Evolutionary conservation across 2,329 filamentous ascomycete genomes (phyloP).

Genomic region (Penicillium sp.): DNA sequence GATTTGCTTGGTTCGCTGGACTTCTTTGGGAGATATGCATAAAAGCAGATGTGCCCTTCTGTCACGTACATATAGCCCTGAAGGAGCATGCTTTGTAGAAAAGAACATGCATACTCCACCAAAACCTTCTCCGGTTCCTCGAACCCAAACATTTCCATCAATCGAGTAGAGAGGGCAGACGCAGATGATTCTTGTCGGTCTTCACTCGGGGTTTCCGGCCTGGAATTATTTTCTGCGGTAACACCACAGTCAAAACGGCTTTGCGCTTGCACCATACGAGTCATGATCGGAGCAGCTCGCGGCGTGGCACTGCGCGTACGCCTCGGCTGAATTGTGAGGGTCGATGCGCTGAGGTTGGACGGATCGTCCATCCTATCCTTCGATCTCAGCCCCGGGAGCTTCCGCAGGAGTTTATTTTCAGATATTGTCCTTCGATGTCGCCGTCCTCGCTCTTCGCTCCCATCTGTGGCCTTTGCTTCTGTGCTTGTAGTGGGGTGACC

Average conservation of each 20-base stretch:
- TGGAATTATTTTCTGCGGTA: conserved; percentile 21
- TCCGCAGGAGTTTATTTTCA: conserved; percentile 62
- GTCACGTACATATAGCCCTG: conserved; percentile 98
- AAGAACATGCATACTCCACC: conserved; percentile 89
- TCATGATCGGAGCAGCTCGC: conserved; percentile 72
- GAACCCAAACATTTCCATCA: conserved; percentile 87
- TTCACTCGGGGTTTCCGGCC: conserved; percentile 54
- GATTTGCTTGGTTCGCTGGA: conserved; percentile 79
- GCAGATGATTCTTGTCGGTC: conserved; percentile 49
- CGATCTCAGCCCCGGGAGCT: conserved; percentile 62
- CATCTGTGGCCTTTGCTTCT: conserved; percentile 10
- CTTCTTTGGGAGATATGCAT: conserved; percentile 95
- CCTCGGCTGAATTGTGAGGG: conserved; percentile 23
- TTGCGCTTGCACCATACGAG: conserved; percentile 74
- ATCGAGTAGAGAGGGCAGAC: conserved; percentile 67
- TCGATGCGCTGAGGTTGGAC: conserved; percentile 23
- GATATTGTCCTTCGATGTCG: conserved; percentile 66
- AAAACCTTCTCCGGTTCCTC: conserved; percentile 82
- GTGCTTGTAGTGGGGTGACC: conserved; percentile 1
- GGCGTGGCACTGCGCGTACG: conserved; percentile 44
- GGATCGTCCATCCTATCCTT: conserved; percentile 30
- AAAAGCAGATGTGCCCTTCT: conserved; percentile 90
- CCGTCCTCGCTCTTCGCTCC: conserved; percentile 40
- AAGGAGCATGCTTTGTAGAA: conserved; percentile 86
- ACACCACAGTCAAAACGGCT: conserved; percentile 57